Percentiles rank a stretch among this genome's conserved stretches.
Evolutionary conservation across 257 asterid species (phyloP).

Genomic region (Solanum peruvianum): DNA sequence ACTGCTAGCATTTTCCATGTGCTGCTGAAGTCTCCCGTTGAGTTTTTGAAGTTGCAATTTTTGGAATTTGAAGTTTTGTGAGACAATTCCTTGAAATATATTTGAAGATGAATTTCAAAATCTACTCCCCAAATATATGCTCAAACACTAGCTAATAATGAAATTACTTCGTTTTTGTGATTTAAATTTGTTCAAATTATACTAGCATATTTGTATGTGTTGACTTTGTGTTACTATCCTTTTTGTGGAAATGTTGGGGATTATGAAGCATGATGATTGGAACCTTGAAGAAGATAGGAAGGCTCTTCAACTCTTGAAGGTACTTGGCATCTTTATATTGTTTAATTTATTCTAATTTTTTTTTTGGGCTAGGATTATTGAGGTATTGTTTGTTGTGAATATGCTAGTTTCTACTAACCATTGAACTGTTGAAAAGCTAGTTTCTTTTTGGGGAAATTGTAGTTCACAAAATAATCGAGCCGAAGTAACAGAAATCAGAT

Average conservation of each 20-base stretch:
- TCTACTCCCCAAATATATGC: not conserved
- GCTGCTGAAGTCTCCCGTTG: not conserved
- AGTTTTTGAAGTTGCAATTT: not conserved
- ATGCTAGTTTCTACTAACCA: not conserved
- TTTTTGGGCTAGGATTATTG: not conserved
- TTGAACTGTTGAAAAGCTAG: not conserved
- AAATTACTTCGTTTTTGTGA: not conserved
- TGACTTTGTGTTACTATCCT: not conserved
- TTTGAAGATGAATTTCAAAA: not conserved
- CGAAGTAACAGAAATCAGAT: not conserved
- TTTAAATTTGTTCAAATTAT: not conserved
- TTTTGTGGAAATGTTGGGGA: not conserved
- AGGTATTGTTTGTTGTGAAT: not conserved
- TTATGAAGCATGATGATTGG: constrained; percentile 86
- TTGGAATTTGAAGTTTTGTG: not conserved
- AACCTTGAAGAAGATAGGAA: constrained; percentile 65
- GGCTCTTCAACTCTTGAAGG: constrained; percentile 81
- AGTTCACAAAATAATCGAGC: not conserved
- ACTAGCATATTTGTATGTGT: not conserved
- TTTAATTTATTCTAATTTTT: not conserved
- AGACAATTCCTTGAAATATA: not conserved
- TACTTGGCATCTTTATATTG: not conserved
- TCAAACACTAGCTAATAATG: not conserved
- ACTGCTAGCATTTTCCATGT: not conserved
- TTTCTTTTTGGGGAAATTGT: not conserved